phyloP scores from a whole-genome alignment of 2,329 filamentous ascomycete genomes.

The Chaetoscypha palmicola region DNA sequence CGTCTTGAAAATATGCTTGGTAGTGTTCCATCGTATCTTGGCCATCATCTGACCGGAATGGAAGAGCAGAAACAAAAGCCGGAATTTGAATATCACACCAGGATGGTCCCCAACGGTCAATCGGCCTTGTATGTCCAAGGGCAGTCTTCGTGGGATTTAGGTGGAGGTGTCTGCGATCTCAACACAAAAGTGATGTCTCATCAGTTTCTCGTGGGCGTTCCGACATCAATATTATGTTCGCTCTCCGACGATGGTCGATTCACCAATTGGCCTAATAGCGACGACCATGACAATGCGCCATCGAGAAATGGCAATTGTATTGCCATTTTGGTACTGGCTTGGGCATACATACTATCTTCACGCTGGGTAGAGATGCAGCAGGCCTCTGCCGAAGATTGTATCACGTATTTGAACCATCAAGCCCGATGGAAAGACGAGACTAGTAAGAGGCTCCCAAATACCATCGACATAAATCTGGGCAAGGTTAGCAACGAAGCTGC shows the following conservation, averaged over 20 bases:
- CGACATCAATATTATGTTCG: slow-evolving; percentile 9
- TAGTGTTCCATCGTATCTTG: slow-evolving; percentile 9
- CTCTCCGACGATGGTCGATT: slow-evolving; percentile 6
- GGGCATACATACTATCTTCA: slow-evolving; percentile 12
- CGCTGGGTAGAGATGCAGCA: slow-evolving; percentile 12
- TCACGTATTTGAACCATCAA: slow-evolving; percentile 9
- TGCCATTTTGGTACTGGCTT: slow-evolving; percentile 11
- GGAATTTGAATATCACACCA: too few relatives aligned
- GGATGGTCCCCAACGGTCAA: background rate
- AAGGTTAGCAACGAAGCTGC: slow-evolving; percentile 8
- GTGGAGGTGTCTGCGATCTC: slow-evolving; percentile 8
- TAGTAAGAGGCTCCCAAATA: slow-evolving; percentile 7
- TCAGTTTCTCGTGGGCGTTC: slow-evolving; percentile 8
- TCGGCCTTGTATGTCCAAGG: slow-evolving; percentile 6
- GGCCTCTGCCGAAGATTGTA: slow-evolving; percentile 4
- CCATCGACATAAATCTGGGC: slow-evolving; percentile 9
- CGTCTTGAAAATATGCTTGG: slow-evolving; percentile 10
- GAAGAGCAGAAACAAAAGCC: background rate
- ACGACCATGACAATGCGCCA: background rate
- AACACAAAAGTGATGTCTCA: slow-evolving; percentile 3
- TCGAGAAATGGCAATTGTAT: slow-evolving; percentile 12
- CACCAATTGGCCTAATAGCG: slow-evolving; percentile 8
- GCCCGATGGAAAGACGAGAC: slow-evolving; percentile 6
- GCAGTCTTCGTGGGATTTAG: slow-evolving; percentile 5
- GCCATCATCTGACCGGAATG: slow-evolving; percentile 2